These are phyloP conservation scores for Erodium chrysanthum DNA, from an alignment of 441 rosid species.

Conservation along the genomic window DNA sequence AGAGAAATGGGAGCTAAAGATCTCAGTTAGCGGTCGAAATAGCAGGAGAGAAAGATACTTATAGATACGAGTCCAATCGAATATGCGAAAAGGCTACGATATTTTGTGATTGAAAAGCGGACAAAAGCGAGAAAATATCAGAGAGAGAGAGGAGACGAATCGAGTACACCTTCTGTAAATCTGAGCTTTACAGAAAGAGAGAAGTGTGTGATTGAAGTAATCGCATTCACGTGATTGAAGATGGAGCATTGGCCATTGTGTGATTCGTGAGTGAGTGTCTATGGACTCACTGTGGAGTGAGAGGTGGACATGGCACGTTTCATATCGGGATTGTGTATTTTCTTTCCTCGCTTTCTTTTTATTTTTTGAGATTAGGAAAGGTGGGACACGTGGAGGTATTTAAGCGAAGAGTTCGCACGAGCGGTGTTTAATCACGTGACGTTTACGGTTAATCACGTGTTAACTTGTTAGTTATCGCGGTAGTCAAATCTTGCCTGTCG, in stretches of 20 bases:
- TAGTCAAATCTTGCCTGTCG: neutral
- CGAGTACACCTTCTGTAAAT: neutral
- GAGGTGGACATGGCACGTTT: slow-evolving; percentile 13
- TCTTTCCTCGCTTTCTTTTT: neutral
- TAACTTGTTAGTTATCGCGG: neutral
- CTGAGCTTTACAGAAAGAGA: neutral
- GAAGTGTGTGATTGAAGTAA: slow-evolving; percentile 6
- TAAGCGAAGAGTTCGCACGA: neutral
- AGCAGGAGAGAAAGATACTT: slow-evolving; percentile 10
- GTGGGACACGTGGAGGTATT: slow-evolving; percentile 21
- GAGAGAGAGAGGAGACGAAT: neutral
- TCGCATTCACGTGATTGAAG: slow-evolving; percentile 8
- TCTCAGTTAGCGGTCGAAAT: slow-evolving; percentile 4
- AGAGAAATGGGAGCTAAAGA: neutral
- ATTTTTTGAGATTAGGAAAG: neutral
- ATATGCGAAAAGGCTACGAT: slow-evolving; percentile 11
- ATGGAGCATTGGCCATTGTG: neutral
- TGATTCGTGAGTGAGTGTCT: slow-evolving; percentile 7
- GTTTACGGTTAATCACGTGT: neutral
- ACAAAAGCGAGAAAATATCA: slow-evolving; percentile 1
- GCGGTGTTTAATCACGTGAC: neutral
- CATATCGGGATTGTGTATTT: neutral
- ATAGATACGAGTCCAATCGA: slow-evolving; percentile 5
- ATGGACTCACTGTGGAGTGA: slow-evolving; percentile 3
- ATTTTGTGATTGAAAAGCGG: neutral